phyloP scores from a whole-genome alignment of 75 land plant genomes.

The Cunninghamia lanceolata region DNA sequence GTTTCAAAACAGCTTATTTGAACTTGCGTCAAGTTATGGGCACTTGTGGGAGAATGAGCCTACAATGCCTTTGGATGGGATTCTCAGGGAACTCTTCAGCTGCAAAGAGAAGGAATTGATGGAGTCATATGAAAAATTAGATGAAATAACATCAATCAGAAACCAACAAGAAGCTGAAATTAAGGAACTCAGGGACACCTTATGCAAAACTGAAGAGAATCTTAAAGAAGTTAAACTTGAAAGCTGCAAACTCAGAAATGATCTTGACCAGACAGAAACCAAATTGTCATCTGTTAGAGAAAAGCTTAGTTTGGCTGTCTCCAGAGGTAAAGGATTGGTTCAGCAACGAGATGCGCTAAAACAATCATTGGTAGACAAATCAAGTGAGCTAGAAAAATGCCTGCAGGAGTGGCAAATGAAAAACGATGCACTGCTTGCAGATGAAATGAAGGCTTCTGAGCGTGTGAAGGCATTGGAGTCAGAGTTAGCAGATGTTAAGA shows the following conservation, averaged over 20 bases:
- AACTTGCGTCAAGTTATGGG: constrained; percentile 13
- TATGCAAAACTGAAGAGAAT: constrained; percentile 35
- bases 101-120: constrained; percentile 24
- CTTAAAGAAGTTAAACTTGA: constrained; percentile 26
- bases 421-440: constrained; percentile 43
- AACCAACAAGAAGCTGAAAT: constrained; percentile 48
- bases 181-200: constrained; percentile 28
- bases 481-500: constrained; percentile 74
- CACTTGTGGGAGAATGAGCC: constrained; percentile 19
- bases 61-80: constrained; percentile 23
- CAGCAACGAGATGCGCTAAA: constrained; percentile 78
- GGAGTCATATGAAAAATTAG: constrained; percentile 25
- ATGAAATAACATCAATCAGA: constrained; percentile 21
- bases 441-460: constrained; percentile 60
- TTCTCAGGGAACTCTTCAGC: constrained; percentile 23
- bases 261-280: constrained; percentile 75
- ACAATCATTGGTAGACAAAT: constrained; percentile 64
- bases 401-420: constrained; percentile 47
- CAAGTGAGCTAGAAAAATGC: constrained; percentile 63
- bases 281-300: constrained; percentile 73
- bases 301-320: constrained; percentile 86
- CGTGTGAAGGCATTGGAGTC: constrained; percentile 74
- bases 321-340: constrained; percentile 82
- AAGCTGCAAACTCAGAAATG: constrained; percentile 32
- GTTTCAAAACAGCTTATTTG: constrained; percentile 23